phyloP scores from a whole-genome alignment of 495 filamentous ascomycete genomes.

The Tuber melanosporum region DNA sequence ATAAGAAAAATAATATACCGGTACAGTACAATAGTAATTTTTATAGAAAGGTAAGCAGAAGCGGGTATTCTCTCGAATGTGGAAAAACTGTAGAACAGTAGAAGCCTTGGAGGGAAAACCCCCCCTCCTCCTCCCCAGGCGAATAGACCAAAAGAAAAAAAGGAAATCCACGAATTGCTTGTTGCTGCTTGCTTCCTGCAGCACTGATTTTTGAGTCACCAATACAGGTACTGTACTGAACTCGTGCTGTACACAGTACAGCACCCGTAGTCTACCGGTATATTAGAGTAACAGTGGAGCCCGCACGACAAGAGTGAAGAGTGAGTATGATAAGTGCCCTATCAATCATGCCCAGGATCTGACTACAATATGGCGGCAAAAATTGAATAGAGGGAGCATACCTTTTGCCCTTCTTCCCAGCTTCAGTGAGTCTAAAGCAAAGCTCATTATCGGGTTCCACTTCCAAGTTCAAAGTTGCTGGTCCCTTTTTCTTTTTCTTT shows the following conservation, averaged over 20 bases:
- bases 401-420: background rate
- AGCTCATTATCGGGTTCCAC: background rate
- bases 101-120: background rate
- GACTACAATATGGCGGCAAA: background rate
- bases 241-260: background rate
- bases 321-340: background rate
- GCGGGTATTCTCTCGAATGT: background rate
- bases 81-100: slow-evolving; percentile 1
- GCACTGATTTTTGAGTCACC: background rate
- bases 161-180: background rate
- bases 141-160: background rate
- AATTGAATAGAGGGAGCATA: background rate
- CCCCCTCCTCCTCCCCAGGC: background rate
- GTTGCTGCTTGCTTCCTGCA: background rate
- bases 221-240: background rate
- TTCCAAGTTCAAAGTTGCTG: background rate
- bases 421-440: background rate
- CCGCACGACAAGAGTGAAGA: background rate
- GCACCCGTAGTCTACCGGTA: background rate
- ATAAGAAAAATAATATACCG: background rate
- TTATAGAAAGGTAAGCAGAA: slow-evolving; percentile 1
- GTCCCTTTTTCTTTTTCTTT: background rate
- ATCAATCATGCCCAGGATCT: background rate
- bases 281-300: background rate
- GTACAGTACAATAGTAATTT: background rate